Base-by-base conservation (phyloP, 257 asterid species). In the Fraxinus quadrangulata region DNA sequence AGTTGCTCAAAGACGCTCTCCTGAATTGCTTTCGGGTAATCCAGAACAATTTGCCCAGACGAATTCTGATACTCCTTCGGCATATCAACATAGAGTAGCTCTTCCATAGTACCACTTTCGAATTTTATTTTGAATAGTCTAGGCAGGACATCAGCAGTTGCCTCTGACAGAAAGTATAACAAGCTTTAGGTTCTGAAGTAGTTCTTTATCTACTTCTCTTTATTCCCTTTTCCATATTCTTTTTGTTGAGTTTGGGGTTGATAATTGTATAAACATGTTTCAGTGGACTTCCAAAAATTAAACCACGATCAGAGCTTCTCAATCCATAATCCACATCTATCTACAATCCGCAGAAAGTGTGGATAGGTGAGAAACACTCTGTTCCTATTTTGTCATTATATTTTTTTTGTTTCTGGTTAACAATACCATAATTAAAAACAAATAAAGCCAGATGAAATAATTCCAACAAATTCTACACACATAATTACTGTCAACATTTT, bases 1-100 rank as follows among this genome's bases (percentile, higher is more conserved):
- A 92, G 94, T 83, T 93, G 97, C 82, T 95, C 99, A 78, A 91
- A 95, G 56, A 95, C 97, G 77, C 97, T 93, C 90, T 95, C 96
- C 86, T 95, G 98, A 71, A 91, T 94, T 17, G 99, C 99, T 83
- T 95, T 95, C 14, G 97, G 94, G 78, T 93, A 93, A 84, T 93
- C 99, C 67, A 93, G 90, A 81, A 93, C 98, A 73, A 93, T 93
- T 74, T 93, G 98, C 54, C 98, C 98, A 4, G 99, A 88, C 31
- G 96, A 84, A 86, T 94, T 94, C 78, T 87, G 97, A 85, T 92
- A 94, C 82, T 94, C 98, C 33, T 88, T 86, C 13, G 98, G 98
- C 98, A 94, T 92, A 79, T 94, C 98, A 39, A 94, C 94, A 82
- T 92, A 94, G 76, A 94, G 98, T 40, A 92, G 85, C 74, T 94